These are phyloP conservation scores for Cyberlindnera mrakii DNA, from an alignment of 805 yeast genomes.

Conservation along the genomic window DNA sequence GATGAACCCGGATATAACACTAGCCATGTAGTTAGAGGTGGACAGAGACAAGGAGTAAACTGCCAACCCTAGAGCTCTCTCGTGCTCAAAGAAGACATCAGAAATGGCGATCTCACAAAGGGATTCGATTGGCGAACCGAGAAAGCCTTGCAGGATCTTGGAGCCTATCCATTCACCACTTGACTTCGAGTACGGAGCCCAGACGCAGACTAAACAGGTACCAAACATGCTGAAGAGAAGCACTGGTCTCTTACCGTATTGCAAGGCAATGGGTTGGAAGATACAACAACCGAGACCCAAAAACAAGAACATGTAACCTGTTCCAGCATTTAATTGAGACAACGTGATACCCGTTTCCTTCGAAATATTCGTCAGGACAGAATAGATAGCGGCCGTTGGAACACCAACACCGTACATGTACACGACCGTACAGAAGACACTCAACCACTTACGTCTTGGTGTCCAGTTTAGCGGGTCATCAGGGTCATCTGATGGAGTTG, in stretches of 20 bases:
- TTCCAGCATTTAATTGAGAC: slow-evolving; percentile 38
- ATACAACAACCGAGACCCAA: slow-evolving; percentile 45
- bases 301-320: slow-evolving; percentile 46
- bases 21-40: slow-evolving; percentile 50
- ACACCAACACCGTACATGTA: slow-evolving; percentile 41
- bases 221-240: slow-evolving; percentile 34
- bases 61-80: slow-evolving; percentile 41
- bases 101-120: slow-evolving; percentile 43
- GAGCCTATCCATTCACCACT: slow-evolving; percentile 34
- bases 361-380: slow-evolving; percentile 34
- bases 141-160: slow-evolving; percentile 31
- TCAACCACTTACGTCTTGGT: slow-evolving; percentile 38
- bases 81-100: slow-evolving; percentile 47
- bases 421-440: slow-evolving; percentile 38
- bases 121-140: slow-evolving; percentile 41
- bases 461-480: slow-evolving; percentile 70
- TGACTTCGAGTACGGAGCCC: slow-evolving; percentile 35
- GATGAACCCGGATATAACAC: slow-evolving; percentile 54
- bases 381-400: slow-evolving; percentile 41
- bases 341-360: slow-evolving; percentile 30
- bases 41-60: slow-evolving; percentile 51
- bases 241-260: slow-evolving; percentile 42
- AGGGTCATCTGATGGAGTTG: slow-evolving; percentile 63
- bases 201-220: slow-evolving; percentile 32
- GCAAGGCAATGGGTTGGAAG: slow-evolving; percentile 45